A percentile compares a stretch with the other conserved stretches of the same genome.
Evolutionary conservation across 768 basidiomycete species (phyloP).

Genomic region (Kwoniella newhampshirensis): DNA sequence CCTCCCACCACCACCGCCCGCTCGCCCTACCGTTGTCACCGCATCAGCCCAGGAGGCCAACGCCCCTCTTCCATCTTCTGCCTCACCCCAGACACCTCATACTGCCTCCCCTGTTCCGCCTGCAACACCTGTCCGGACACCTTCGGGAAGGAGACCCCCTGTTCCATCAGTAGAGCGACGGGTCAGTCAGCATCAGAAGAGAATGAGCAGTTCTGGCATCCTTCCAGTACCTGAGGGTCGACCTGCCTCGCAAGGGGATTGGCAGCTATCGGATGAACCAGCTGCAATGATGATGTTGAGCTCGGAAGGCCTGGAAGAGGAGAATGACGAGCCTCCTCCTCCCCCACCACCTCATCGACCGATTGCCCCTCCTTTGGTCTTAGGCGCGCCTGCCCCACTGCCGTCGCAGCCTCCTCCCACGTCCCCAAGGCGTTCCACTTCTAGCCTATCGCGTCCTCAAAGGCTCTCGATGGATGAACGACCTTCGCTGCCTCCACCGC

Average conservation of each 20-base stretch:
- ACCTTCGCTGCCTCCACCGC: constrained; percentile 3
- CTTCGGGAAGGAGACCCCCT: constrained; percentile 25
- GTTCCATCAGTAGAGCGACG: constrained; percentile 30
- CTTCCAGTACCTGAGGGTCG: constrained; percentile 10
- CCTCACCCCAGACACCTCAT: constrained; percentile 4
- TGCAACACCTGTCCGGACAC: constrained; percentile 22
- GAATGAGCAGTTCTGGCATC: constrained; percentile 3
- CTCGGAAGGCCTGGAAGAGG: constrained; percentile 4
- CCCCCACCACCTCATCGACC: constrained; percentile 60
- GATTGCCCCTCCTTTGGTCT: constrained; percentile 55
- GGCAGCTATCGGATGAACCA: constrained; percentile 31
- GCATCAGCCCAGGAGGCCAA: background rate
- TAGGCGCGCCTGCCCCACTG: constrained; percentile 1
- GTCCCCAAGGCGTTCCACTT: constrained; percentile 23
- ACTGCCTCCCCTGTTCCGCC: constrained; percentile 13
- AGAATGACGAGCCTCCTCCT: constrained; percentile 43
- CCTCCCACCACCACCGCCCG: constrained; percentile 34
- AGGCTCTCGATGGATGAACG: constrained; percentile 12
- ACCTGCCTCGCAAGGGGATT: background rate
- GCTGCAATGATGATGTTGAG: constrained; percentile 17
- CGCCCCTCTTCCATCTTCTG: background rate
- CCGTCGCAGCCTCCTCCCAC: constrained; percentile 25
- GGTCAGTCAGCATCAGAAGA: constrained; percentile 8
- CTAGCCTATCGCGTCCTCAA: constrained; percentile 32
- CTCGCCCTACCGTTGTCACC: constrained; percentile 22